These are phyloP conservation scores for Pseudopyricularia javanii DNA, from an alignment of 2,329 filamentous ascomycete genomes.

Conservation along the genomic window DNA sequence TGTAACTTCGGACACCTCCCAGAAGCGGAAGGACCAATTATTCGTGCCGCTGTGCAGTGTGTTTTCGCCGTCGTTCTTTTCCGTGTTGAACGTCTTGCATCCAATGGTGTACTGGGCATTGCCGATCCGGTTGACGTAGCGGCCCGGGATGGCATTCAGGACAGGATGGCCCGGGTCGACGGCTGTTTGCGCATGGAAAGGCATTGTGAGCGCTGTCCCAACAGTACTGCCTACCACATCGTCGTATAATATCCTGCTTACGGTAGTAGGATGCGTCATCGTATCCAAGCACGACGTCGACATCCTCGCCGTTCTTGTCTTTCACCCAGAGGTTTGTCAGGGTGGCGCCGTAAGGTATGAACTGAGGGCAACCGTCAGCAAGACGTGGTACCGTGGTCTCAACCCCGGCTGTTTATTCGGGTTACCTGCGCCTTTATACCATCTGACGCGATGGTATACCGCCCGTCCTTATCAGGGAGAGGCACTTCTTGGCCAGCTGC, in stretches of 20 bases:
- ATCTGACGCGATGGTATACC: conserved; percentile 20
- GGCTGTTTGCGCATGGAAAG: conserved; percentile 14
- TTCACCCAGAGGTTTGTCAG: conserved; percentile 52
- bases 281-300: conserved; percentile 52
- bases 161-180: conserved; percentile 40
- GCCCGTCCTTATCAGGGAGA: conserved; percentile 16
- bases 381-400: background rate
- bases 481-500: background rate
- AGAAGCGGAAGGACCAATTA: conserved; percentile 34
- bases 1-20: background rate
- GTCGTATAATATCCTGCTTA: conserved; percentile 10
- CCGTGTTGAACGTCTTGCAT: conserved; percentile 35
- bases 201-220: background rate
- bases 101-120: conserved; percentile 43
- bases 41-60: conserved; percentile 47
- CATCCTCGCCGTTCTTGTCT: conserved; percentile 46
- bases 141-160: conserved; percentile 49
- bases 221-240: background rate
- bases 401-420: no score
- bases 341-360: conserved; percentile 48
- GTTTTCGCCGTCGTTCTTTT: conserved; percentile 40
- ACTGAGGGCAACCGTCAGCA: conserved; percentile 11
- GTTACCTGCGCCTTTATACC: conserved; percentile 22
- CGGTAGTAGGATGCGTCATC: conserved; percentile 47
- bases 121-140: conserved; percentile 54